Base-by-base conservation (phyloP, 2,329 filamentous ascomycete genomes). In the Aureobasidium zeae region DNA sequence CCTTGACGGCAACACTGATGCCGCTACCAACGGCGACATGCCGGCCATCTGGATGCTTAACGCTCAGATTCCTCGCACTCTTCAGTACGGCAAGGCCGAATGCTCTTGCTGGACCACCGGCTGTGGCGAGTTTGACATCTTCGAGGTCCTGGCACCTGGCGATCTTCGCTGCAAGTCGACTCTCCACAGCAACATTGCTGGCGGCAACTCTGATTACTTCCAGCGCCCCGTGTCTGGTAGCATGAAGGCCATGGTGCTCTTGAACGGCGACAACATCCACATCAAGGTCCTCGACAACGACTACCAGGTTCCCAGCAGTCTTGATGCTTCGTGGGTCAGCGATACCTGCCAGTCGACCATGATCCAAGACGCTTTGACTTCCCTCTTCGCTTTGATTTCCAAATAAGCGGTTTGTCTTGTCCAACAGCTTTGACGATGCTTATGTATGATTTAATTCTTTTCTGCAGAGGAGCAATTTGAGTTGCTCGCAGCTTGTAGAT, bases 41-140 rank as follows among this genome's bases (percentile, higher is more conserved):
- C 82, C 83, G 7, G 79, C 83, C 30, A 72, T 81, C 60, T 88
- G 84, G 84, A 67, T 81, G 37, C 73, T 88, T 48, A 88, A 88
- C 63, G 78, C 76, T 13, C 71, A 76, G 48, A 84, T 88, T 49
- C 77, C 82, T 19, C 77, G 78, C 48, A 79, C 80, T 4, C 66
- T 73, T 4, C 82, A 87, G 60, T 87, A 87, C 65, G 71, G 71
- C 50, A 64, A 66, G 35, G 59, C 65, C 6, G 61, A 64, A 2
- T 88, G 83, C 69, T 83, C 76, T 47, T 88, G 84, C 70, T 87
- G 82, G 82, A 63, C 62, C 10, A 69, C 57, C 55, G 77, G 76
- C 26, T 87, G 83, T 57, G 83, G 81, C 53, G 84, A 89, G 64
- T 75, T 83, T 49, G 84, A 89, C 55, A 70, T 87, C 43, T 79